phyloP scores from a whole-genome alignment of 768 basidiomycete genomes.

The Filobasidium floriforme region DNA sequence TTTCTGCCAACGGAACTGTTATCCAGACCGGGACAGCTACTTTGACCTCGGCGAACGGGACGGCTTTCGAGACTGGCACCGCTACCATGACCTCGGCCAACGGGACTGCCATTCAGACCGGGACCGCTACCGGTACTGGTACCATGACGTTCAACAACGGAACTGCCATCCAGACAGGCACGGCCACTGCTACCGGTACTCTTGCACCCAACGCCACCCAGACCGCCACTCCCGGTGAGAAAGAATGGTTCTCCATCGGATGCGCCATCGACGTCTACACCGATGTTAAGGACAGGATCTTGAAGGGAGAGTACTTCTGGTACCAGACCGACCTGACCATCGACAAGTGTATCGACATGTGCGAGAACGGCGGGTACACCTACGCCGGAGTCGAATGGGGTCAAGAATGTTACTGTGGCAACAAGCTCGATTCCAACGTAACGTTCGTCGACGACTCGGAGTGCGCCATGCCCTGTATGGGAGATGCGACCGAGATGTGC shows the following conservation, averaged over 20 bases:
- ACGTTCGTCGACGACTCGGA: conserved; percentile 28
- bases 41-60: neutral
- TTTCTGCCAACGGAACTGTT: neutral
- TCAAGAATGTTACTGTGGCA: conserved; percentile 44
- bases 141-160: neutral
- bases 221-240: conserved; percentile 28
- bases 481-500: conserved; percentile 40
- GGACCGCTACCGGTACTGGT: neutral
- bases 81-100: conserved; percentile 7
- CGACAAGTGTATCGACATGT: conserved; percentile 39
- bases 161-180: conserved; percentile 22
- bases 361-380: conserved; percentile 40
- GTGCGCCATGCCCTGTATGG: conserved; percentile 38
- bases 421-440: conserved; percentile 27
- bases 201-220: conserved; percentile 3
- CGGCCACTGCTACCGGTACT: conserved; percentile 12
- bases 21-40: neutral
- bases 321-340: conserved; percentile 34
- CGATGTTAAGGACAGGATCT: conserved; percentile 23
- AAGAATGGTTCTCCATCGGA: conserved; percentile 42
- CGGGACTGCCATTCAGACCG: neutral
- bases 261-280: conserved; percentile 41
- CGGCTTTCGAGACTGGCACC: neutral
- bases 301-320: conserved; percentile 22
- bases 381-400: conserved; percentile 44